Base-by-base conservation (phyloP, 371 early-diverging fungal genomes). In the Coemansia sp. region DNA sequence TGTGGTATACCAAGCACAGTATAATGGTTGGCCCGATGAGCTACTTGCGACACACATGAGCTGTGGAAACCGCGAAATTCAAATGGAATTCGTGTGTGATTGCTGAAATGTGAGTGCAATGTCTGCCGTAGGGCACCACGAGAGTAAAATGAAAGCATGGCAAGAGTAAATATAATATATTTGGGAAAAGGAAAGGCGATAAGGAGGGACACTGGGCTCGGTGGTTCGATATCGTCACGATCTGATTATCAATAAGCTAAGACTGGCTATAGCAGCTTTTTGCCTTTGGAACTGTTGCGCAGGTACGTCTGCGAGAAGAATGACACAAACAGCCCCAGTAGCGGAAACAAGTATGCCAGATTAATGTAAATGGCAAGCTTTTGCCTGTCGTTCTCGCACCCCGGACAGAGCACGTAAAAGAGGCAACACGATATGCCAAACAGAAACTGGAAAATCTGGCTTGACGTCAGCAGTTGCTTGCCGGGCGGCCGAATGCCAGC, bases 371-470 rank as follows among this genome's bases (percentile, higher is more conserved):
- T 84, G 68, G 91, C 90, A 65, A 86, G 82, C 52, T 83, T 82
- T 59, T 87, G 84, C 26, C 88, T 85, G 51, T 84, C 85, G 27
- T 82, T 84, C 58, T 90, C 76, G 80, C 92, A 92, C 47, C 82
- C 81, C 21, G 89, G 86, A 7, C 88, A 82, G 67, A 92, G 75
- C 54, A 89, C 72, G 59, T 92, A 92, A 54, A 85, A 79, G 8
- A 71, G 48, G 54, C 69, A 72, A 31, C 81, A 70, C 81, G 88
- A 65, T 65, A 84, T 86, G 55, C 94, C 95, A 60, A 92, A 82
- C 45, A 93, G 64, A 83, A 95, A 95, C 81, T 95, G 95, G 48
- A 88, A 84, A 73, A 95, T 92, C 79, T 95, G 94, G 83, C 92
- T 87, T 50, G 85, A 82, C 21, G 94, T 94, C 66, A 95, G 80